phyloP scores from a whole-genome alignment of 192 early-diverging fungal genomes.

The Glomus cerebriforme region DNA sequence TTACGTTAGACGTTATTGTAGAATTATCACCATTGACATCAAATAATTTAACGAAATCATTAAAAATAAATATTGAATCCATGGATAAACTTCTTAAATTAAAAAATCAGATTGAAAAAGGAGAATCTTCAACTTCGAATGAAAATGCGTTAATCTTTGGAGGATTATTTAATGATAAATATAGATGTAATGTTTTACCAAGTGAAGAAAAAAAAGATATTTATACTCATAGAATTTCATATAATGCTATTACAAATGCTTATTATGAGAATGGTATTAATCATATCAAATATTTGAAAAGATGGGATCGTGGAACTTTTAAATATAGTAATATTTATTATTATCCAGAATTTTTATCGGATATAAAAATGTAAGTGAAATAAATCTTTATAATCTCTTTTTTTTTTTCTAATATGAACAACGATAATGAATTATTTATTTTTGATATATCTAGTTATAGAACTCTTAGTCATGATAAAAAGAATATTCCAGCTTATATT shows the following conservation, averaged over 20 bases:
- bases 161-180: not conserved
- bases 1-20: not conserved
- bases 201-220: not conserved
- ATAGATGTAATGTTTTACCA: not conserved
- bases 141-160: not conserved
- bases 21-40: not conserved
- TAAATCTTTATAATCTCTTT: not conserved
- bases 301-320: not conserved
- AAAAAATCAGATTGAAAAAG: too few relatives aligned
- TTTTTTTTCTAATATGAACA: too few relatives aligned
- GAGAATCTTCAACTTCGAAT: too few relatives aligned
- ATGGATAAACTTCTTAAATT: too few relatives aligned
- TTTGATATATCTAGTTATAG: too few relatives aligned
- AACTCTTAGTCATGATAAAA: not conserved
- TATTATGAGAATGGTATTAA: not conserved
- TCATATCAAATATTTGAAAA: not conserved
- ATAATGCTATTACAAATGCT: not conserved
- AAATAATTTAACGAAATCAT: too few relatives aligned
- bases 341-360: not conserved
- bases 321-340: not conserved
- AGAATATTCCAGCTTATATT: not conserved
- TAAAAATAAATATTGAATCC: too few relatives aligned
- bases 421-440: too few relatives aligned
- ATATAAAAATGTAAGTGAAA: not conserved
- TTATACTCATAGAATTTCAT: not conserved